Evolutionary conservation across 2,329 filamentous ascomycete genomes (phyloP), one percentile per base, ranked within the genome.

Genomic region (Xylaria sp.): DNA sequence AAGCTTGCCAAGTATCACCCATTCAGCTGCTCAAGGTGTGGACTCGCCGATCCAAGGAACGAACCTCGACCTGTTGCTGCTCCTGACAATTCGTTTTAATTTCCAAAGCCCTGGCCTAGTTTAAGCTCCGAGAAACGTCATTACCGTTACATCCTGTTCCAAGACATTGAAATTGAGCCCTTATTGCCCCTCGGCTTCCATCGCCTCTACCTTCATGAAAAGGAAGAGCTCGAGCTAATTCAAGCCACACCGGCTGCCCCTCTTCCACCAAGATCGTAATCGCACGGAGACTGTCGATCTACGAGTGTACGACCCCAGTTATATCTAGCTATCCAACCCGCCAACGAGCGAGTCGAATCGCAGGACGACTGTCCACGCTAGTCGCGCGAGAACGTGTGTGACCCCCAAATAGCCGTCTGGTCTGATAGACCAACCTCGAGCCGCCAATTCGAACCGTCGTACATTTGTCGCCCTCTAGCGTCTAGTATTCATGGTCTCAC

Each of bases 401-500:
- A 52, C 57, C 53, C 48, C 59, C 26, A 41, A 43, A n/a, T n/a
- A 57, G 50, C 48, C 51, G 50, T 19, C 39, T 50, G 24, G 20
- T 43, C 22, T 26, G 19, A 26, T 24, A 37, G 11, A 38, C 26
- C 37, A 37, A 44, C 39, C 40, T 45, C 51, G 26, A 26, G 7
- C 44, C 34, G 29, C 21, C 52, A 22, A 46, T 54, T 49, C 52
- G 47, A 53, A 29, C 43, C n/a, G n/a, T n/a, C n/a, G n/a, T n/a
- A n/a, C n/a, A n/a, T n/a, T 47, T 42, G 48, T 22, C 20, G 21
- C 37, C 47, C 37, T 21, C 26, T 39, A 56, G 22, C 45, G 43
- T 41, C 21, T 54, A 52, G 67, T 63, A 67, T 73, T 69, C 71
- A 87, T 87, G 84, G 83, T 87, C 71, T 87, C 84, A 70, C 84